Evolutionary conservation across 2,329 filamentous ascomycete genomes (phyloP), one percentile per base, ranked within the genome.

Genomic region (Xylaria sp.): DNA sequence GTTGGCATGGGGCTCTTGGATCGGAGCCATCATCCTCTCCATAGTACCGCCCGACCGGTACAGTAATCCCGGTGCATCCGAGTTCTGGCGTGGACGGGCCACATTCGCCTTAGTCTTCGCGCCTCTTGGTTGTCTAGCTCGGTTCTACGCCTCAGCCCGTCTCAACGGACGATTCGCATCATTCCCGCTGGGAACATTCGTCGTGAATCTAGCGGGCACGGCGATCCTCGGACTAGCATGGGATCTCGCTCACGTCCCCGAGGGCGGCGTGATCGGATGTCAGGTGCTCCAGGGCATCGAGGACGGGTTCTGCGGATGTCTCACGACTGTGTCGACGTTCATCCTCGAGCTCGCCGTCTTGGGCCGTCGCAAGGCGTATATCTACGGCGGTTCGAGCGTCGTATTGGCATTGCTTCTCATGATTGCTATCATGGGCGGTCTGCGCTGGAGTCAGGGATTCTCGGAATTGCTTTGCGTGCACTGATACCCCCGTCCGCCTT

Each of bases 101-200:
- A 76, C 90, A 0, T 93, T 96, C 67, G 83, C 91, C 0, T 78
- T 94, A 30, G 85, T 92, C 1, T 94, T 97, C 68, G 89, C 91
- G 0, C 93, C 93, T 0, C 66, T 91, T 0, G 93, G 93, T 0
- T 92, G 89, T 66, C 74, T 96, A 0, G 70, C 81, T 0, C 83
- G 93, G 2, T 96, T 90, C 76, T 92, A 91, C 70, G 73, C 83
- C 1, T 89, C 89, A 0, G 70, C 89, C 5, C 73, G 78, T 23
- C 80, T 96, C n/a, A 97, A 97, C 68, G 77, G 82, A 0, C 78
- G 83, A 18, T 66, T 85, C 0, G 73, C 84, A 0, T 76, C 80
- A 0, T 97, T 97, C 66, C 93, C 93, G 0, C 73, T 97, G 0
- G 93, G 93, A 2, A 97, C 93, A 0, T 96, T 97, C 68, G 75